Conservation (phyloP, 352 stramenopile genomes). For the Paralagenidium karlingii region DNA sequence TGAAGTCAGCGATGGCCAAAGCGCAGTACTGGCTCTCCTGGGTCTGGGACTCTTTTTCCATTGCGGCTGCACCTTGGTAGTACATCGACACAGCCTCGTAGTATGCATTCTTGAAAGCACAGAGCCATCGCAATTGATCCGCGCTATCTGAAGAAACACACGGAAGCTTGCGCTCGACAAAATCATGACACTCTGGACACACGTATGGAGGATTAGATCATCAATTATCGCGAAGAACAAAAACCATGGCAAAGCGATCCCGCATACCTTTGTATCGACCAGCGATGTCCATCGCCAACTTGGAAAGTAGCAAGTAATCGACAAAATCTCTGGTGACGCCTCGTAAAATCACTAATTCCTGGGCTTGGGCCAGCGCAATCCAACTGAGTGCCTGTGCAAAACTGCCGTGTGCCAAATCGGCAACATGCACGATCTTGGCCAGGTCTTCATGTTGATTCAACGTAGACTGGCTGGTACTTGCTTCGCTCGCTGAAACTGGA, state of each 20-base stretch:
- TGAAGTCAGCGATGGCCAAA: conserved; percentile 47
- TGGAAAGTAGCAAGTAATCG: conserved; percentile 54
- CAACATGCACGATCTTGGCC: conserved; percentile 23
- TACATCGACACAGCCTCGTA: conserved; percentile 43
- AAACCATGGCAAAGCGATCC: conserved; percentile 1
- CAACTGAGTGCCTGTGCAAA: conserved; percentile 37
- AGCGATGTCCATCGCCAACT: conserved; percentile 42
- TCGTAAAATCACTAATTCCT: conserved; percentile 52
- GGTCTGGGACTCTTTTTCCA: conserved; percentile 38
- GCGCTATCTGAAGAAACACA: conserved; percentile 21
- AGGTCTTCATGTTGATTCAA: conserved; percentile 12
- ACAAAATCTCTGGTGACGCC: conserved; percentile 41
- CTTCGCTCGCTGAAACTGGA: background rate
- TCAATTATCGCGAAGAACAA: no score
- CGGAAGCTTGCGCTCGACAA: conserved; percentile 16
- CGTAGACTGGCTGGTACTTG: background rate
- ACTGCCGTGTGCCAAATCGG: conserved; percentile 32
- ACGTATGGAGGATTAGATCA: no score
- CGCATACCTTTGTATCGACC: conserved; percentile 25
- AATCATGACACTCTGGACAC: conserved; percentile 14
- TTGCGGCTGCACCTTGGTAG: conserved; percentile 44
- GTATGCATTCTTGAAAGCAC: conserved; percentile 43
- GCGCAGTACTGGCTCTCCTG: conserved; percentile 30
- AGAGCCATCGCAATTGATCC: conserved; percentile 26
- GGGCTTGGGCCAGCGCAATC: conserved; percentile 43